Evolutionary conservation across 2,329 filamentous ascomycete genomes (phyloP), one percentile per base, ranked within the genome.

Genomic region (Aspergillus brasiliensis): DNA sequence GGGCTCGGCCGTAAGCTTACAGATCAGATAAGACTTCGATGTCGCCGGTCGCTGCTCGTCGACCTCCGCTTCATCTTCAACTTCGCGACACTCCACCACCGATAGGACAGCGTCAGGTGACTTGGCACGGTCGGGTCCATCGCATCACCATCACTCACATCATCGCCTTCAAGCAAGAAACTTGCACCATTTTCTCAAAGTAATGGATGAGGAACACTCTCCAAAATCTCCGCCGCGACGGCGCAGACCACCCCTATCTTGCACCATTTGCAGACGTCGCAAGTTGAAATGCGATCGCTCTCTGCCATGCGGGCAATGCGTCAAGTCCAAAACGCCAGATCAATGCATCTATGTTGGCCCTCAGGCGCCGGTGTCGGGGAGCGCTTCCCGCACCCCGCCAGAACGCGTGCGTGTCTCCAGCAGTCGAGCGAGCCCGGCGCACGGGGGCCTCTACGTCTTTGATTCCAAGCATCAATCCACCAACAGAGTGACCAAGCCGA

Each of bases 231-330:
- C 59, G 57, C 81, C 84, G 31, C 80, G 72, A n/a, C 69, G 64
- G 84, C 89, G 78, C 82, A 86, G 69, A 84, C 89, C 80, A 88
- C 91, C 73, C 84, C 84, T 62, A 6, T 88, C 86, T 27, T 91
- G 88, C 71, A 82, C 89, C 34, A 86, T 89, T 73, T 91, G 89
- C 71, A 84, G 91, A 40, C 85, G 89, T 21, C 84, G 91, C 42
- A 94, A 94, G 76, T 80, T 92, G 58, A 91, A 90, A 73, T 94
- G 91, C 77, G 88, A 91, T 78, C 91, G 91, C 71, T 76, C 81
- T 19, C 83, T 89, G 53, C 89, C 91, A 61, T 94, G 90, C 71
- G 82, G 81, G 64, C 91, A 91, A 73, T 79, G 77, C 59, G 61
- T 77, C 63, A 84, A 83, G 66, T 82, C 82, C 31, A 78, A 81